Percentiles rank a stretch among this genome's conserved stretches.
Evolutionary conservation across 2,329 filamentous ascomycete species (phyloP).

Genomic region (Talaromyces sp.): DNA sequence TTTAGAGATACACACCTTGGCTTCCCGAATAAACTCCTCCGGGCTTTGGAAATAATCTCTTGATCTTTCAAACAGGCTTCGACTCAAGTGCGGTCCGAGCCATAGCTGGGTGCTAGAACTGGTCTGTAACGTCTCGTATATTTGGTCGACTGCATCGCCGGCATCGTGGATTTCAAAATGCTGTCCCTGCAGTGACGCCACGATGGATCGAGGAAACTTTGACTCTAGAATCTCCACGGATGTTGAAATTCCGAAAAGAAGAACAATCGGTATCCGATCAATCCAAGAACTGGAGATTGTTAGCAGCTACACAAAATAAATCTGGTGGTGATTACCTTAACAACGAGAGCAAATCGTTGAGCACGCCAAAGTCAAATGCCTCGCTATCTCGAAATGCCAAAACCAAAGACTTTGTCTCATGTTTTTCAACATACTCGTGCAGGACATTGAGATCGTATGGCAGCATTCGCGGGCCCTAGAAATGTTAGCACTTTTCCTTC

Average conservation of each 20-base stretch:
- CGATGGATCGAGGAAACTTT: conserved; percentile 48
- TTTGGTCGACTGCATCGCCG: conserved; percentile 39
- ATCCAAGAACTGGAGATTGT: conserved; percentile 48
- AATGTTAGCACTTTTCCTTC: neutral
- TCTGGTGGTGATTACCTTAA: conserved; percentile 38
- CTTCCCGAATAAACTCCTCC: conserved; percentile 47
- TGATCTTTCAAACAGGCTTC: conserved; percentile 49
- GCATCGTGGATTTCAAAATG: conserved; percentile 50
- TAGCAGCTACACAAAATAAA: neutral
- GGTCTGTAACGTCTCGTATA: conserved; percentile 35
- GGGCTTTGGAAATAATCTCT: conserved; percentile 56
- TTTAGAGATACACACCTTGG: conserved; percentile 36
- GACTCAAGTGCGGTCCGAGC: conserved; percentile 49
- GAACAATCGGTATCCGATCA: conserved; percentile 55
- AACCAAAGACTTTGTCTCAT: conserved; percentile 32
- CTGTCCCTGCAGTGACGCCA: conserved; percentile 48
- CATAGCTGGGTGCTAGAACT: conserved; percentile 35
- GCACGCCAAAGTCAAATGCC: conserved; percentile 39
- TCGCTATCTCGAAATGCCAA: conserved; percentile 43
- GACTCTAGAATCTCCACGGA: conserved; percentile 57
- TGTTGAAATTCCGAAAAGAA: conserved; percentile 57
- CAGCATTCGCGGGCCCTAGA: conserved; percentile 35
- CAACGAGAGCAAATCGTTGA: conserved; percentile 40
- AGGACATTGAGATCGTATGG: conserved; percentile 43
- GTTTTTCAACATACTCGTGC: conserved; percentile 34